These are phyloP conservation scores for Diddensiella transvaalensis DNA, from an alignment of 805 yeast species.

Conservation along the genomic window DNA sequence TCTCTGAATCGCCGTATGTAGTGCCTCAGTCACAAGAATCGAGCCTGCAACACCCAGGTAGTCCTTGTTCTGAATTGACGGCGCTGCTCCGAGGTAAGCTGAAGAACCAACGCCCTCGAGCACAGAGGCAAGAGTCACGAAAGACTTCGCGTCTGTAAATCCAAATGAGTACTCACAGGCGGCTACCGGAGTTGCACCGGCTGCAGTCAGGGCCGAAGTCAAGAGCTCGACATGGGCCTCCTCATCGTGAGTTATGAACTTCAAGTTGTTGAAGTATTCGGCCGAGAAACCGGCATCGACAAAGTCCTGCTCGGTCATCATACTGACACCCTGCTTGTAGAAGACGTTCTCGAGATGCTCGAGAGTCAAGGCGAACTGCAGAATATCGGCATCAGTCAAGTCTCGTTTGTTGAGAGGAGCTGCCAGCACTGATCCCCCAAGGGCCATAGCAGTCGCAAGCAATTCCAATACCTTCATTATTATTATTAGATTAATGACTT, in stretches of 20 bases:
- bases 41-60: slow-evolving; percentile 10
- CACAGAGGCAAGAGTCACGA: slow-evolving; percentile 10
- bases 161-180: slow-evolving; percentile 10
- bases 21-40: slow-evolving; percentile 10
- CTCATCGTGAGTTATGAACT: slow-evolving; percentile 11
- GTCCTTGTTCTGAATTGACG: slow-evolving; percentile 2
- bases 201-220: slow-evolving; percentile 2
- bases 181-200: slow-evolving; percentile 9
- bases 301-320: slow-evolving; percentile 4
- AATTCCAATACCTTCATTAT: not conserved
- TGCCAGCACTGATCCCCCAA: not conserved
- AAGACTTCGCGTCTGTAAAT: slow-evolving; percentile 5
- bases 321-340: slow-evolving; percentile 7
- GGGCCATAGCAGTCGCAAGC: not conserved
- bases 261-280: slow-evolving; percentile 7
- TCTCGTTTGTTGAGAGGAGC: slow-evolving; percentile 9
- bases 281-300: slow-evolving; percentile 13
- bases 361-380: slow-evolving; percentile 14
- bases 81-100: slow-evolving; percentile 14
- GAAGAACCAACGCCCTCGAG: slow-evolving; percentile 10
- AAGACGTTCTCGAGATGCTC: slow-evolving; percentile 15
- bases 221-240: slow-evolving; percentile 10
- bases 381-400: slow-evolving; percentile 11
- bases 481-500: too few relatives aligned
- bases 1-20: slow-evolving; percentile 6